Evolutionary conservation across 2,329 filamentous ascomycete species (phyloP), one percentile per base, ranked within the genome.

Genomic region (Lojkania enalia): DNA sequence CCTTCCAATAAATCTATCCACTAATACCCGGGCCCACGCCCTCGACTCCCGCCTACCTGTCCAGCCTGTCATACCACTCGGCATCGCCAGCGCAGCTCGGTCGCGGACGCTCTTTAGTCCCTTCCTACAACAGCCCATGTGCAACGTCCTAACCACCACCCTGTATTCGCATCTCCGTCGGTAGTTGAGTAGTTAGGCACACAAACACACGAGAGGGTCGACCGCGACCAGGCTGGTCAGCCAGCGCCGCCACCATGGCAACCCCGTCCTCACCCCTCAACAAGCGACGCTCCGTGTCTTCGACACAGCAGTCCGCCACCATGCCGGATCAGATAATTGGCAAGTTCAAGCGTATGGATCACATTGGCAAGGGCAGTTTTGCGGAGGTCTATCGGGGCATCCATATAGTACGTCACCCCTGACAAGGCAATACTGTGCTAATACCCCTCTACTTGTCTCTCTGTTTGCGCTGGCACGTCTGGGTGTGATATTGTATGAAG

Each of bases 351-450:
- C 85, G 92, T 63, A 83, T 90, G 59, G 85, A 87, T 58, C 89
- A 96, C 74, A 96, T 97, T 68, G 94, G 94, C 53, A 94, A 94
- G 74, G 94, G 94, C 52, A 97, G 94, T 76, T 99, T 97, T 77
- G 94, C 94, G 55, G 90, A 90, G 57, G 94, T 99, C 56, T 97
- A 94, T 70, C 83, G 87, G 68, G 90, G 88, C 54, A 84, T 85
- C 59, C 88, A 95, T 73, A 87, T 87, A 74, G 90, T 95, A 75
- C 73, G 85, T 74, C 43, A 35, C 25, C n/a, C n/a, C n/a, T n/a
- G n/a, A n/a, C n/a, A n/a, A n/a, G n/a, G n/a, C n/a, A n/a, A n/a
- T n/a, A n/a, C n/a, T n/a, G n/a, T n/a, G n/a, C n/a, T n/a, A n/a
- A n/a, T n/a, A n/a, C 14, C 23, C 21, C n/a, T 11, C 33, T 41